Conservation (phyloP, 805 yeast species). For the Clavispora fructus region DNA sequence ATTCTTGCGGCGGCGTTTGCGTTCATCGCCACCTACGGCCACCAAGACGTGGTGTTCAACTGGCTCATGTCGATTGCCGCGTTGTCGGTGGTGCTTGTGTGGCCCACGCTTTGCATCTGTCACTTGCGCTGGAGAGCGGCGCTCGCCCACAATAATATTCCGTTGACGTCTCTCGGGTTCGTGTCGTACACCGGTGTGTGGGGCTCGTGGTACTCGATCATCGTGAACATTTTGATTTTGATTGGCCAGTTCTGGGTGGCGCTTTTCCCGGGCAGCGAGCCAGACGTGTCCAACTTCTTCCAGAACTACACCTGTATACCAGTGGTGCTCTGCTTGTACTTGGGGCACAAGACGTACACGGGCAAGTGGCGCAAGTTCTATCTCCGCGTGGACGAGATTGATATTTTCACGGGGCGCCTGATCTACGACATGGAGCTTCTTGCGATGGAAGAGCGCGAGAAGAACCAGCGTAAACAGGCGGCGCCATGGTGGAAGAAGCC, state of each 20-base stretch:
- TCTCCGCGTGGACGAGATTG: slow-evolving; percentile 18
- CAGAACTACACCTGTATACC: slow-evolving; percentile 24
- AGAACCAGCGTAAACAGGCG: slow-evolving; percentile 9
- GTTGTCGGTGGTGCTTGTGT: slow-evolving; percentile 20
- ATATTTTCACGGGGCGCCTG: slow-evolving; percentile 17
- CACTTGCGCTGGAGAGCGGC: slow-evolving; percentile 28
- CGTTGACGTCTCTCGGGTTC: slow-evolving; percentile 19
- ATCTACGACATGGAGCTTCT: slow-evolving; percentile 21
- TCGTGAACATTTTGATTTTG: slow-evolving; percentile 28
- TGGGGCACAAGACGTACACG: slow-evolving; percentile 21
- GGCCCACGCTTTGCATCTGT: slow-evolving; percentile 23
- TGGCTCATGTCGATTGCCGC: slow-evolving; percentile 28
- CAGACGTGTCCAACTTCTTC: slow-evolving; percentile 24
- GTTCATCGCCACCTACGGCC: slow-evolving; percentile 29
- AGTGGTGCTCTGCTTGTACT: slow-evolving; percentile 17
- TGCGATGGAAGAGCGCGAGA: slow-evolving; percentile 21
- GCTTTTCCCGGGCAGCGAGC: slow-evolving; percentile 28
- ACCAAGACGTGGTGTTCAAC: slow-evolving; percentile 26
- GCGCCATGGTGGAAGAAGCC: slow-evolving; percentile 15
- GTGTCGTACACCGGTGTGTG: slow-evolving; percentile 35
- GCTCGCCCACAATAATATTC: slow-evolving; percentile 17
- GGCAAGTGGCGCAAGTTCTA: slow-evolving; percentile 18
- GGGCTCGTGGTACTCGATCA: slow-evolving; percentile 33
- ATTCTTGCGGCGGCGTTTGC: slow-evolving; percentile 19
- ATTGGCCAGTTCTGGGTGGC: slow-evolving; percentile 44